Conservation (phyloP, 2,329 filamentous ascomycete species). For the Sclerotinia subarctica region DNA sequence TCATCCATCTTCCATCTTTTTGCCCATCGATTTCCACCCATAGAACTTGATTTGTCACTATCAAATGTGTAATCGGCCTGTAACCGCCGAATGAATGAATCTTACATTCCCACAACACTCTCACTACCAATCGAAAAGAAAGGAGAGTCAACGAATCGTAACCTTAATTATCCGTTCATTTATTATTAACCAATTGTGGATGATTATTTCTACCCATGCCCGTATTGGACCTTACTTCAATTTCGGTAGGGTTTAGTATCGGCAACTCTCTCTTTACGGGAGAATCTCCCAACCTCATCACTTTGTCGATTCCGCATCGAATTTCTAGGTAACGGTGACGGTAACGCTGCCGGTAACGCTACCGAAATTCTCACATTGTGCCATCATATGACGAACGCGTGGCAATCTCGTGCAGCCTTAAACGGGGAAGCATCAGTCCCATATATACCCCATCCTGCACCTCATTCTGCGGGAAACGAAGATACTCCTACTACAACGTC, state of each 20-base stretch:
- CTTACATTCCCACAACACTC: not conserved
- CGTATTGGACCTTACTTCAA: not conserved
- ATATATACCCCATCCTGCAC: constrained; percentile 35
- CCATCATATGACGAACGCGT: constrained; percentile 19
- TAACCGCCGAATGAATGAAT: not conserved
- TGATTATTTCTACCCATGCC: not conserved
- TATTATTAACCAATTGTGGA: not conserved
- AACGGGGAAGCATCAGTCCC: not conserved
- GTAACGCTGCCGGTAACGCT: no score
- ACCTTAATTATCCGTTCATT: not conserved
- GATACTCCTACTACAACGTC: constrained; percentile 22
- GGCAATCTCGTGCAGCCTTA: constrained; percentile 3
- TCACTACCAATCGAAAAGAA: not conserved
- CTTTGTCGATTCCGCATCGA: not conserved
- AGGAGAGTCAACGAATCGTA: not conserved
- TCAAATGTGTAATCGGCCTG: not conserved
- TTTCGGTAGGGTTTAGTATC: constrained; percentile 7
- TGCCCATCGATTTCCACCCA: not conserved
- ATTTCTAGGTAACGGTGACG: no score
- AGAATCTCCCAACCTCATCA: not conserved
- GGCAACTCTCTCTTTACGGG: not conserved
- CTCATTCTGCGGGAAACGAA: constrained; percentile 35
- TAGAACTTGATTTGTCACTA: not conserved
- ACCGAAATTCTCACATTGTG: not conserved
- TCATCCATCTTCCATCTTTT: not conserved